These are phyloP conservation scores for Boletus subcaerulescens DNA, from an alignment of 768 basidiomycete genomes.

Conservation along the genomic window DNA sequence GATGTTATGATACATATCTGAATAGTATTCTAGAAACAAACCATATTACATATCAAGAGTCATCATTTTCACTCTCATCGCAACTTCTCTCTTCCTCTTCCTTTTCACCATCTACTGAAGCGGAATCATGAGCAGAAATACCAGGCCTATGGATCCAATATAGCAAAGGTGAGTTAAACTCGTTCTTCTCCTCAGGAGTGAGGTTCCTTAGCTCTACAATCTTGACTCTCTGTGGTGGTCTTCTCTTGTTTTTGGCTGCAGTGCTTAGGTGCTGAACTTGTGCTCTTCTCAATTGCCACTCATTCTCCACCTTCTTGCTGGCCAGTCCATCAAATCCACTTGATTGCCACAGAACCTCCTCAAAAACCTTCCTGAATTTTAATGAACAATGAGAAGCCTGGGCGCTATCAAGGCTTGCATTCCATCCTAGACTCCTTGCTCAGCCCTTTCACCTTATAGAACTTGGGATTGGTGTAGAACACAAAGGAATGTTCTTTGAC, in stretches of 20 bases:
- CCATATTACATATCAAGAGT: too few relatives aligned
- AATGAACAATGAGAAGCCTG: not conserved
- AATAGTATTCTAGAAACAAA: too few relatives aligned
- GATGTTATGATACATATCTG: too few relatives aligned
- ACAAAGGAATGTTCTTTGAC: not conserved
- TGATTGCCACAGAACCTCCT: not conserved
- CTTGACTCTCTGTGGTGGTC: not conserved
- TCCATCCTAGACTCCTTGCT: not conserved
- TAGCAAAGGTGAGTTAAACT: not conserved
- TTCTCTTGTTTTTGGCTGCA: not conserved
- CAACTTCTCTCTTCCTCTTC: too few relatives aligned
- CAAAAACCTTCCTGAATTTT: conserved; percentile 3
- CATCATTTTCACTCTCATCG: too few relatives aligned
- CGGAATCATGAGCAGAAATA: too few relatives aligned
- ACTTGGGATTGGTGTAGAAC: conserved; percentile 1
- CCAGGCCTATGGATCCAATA: too few relatives aligned
- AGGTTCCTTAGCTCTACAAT: not conserved
- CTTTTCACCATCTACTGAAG: too few relatives aligned
- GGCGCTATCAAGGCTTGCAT: too few relatives aligned
- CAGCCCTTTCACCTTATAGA: not conserved
- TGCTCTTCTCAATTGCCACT: not conserved
- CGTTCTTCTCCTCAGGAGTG: not conserved
- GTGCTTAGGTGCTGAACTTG: not conserved
- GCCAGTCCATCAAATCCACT: not conserved
- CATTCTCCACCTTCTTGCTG: conserved; percentile 1